Evolutionary conservation across 78 protist species (phyloP).

Genomic region (Dictyostelium brefeldianum): DNA sequence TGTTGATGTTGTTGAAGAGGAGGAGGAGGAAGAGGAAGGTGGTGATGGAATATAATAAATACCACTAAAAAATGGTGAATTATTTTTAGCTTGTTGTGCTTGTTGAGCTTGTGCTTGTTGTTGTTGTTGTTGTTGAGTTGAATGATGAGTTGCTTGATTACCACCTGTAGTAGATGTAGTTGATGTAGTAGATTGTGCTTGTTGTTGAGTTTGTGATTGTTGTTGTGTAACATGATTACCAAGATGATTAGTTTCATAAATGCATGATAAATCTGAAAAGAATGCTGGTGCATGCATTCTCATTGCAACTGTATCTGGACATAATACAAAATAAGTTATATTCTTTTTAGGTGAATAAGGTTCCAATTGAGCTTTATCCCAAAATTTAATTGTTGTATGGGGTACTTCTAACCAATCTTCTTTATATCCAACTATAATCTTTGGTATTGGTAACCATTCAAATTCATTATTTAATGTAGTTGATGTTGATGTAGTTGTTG

Average conservation of each 20-base stretch:
- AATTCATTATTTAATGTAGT: not conserved
- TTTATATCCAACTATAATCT: constrained; percentile 46
- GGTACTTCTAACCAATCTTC: constrained; percentile 78
- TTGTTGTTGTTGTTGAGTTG: constrained; percentile 24
- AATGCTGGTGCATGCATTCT: constrained; percentile 16
- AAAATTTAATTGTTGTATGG: constrained; percentile 25
- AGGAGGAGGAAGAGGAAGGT: not conserved
- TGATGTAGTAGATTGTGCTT: not conserved
- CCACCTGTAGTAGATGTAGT: not conserved
- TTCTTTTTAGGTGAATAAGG: constrained; percentile 82
- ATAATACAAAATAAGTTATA: constrained; percentile 68
- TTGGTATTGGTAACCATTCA: constrained; percentile 66
- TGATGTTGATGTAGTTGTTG: not conserved
- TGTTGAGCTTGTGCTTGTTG: not conserved
- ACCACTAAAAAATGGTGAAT: constrained; percentile 21
- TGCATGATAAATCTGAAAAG: constrained; percentile 54
- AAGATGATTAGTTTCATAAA: constrained; percentile 66
- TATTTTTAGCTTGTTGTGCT: constrained; percentile 32
- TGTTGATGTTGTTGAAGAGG: not conserved
- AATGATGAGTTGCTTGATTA: constrained; percentile 14
- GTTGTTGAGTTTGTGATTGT: constrained; percentile 37
- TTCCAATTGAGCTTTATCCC: constrained; percentile 75
- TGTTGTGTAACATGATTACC: constrained; percentile 64
- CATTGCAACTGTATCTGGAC: constrained; percentile 52
- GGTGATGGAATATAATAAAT: constrained; percentile 51